Base-by-base conservation (phyloP, 2,329 filamentous ascomycete species). In the Trichoderma atroviride region DNA sequence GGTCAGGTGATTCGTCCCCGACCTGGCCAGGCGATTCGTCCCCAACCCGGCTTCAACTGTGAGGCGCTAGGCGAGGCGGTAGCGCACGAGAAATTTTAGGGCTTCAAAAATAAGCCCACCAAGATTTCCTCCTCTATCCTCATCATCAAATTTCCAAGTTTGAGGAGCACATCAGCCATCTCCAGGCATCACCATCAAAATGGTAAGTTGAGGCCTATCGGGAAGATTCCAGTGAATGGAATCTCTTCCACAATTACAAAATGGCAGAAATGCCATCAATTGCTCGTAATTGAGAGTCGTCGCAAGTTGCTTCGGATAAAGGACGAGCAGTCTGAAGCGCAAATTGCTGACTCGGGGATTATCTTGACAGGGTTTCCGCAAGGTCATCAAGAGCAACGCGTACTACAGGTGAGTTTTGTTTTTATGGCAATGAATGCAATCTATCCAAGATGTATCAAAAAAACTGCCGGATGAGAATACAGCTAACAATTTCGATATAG, bases 271-370 rank as follows among this genome's bases (percentile, higher is more conserved):
- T 82, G 81, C 78, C 80, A 77, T 47, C 64, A 67, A 75, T 76
- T 80, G 77, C 77, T 81, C 77, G 77, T 79, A 78, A 73, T 72
- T 70, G 76, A 88, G 91, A 92, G 92, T 96, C 92, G 86, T 86
- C 88, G 93, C 95, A 97, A 97, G 93, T 93, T 97, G 94, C 94
- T 97, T 97, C 95, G 94, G 92, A 92, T 75, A 76, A 84, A 84
- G 83, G 82, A 79, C 74, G 80, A 81, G 80, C 78, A 80, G 79
- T 88, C 94, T 97, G 94, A 97, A 97, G 94, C 94, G 94, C 89
- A 90, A 97, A 97, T 97, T 97, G 95, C 95, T 97, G 94, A 97
- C 93, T 97, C 92, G 90, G 84, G 87, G 86, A 84, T 84, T 82
- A 79, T 82, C 79, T 72, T 81, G 75, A 76, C 82, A 97, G 94